Evolutionary conservation across 1,139 yeast genomes (phyloP).

Genomic region (Protomyces gravidus): DNA sequence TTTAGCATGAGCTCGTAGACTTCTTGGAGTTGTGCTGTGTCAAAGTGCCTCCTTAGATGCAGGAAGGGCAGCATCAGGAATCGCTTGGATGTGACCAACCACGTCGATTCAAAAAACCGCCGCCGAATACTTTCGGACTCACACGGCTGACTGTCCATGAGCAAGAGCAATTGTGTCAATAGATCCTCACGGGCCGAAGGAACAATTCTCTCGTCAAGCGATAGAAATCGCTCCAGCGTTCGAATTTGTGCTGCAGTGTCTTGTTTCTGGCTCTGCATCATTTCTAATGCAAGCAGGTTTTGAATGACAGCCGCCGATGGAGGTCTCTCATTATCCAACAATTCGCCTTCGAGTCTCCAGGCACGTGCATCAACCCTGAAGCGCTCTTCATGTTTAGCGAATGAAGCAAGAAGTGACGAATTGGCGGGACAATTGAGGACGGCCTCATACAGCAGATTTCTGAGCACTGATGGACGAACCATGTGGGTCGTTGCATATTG

Average conservation of each 20-base stretch:
- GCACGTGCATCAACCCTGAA: not conserved
- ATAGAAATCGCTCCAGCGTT: not conserved
- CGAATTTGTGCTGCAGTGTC: not conserved
- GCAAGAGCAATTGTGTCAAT: not conserved
- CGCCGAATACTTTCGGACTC: not conserved
- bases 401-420: not conserved
- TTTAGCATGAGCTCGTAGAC: not conserved
- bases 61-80: not conserved
- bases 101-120: not conserved
- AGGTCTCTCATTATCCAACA: not conserved
- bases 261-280: not conserved
- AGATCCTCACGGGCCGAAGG: not conserved
- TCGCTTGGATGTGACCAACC: not conserved
- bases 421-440: not conserved
- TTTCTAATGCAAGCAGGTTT: not conserved
- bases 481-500: not conserved
- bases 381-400: not conserved
- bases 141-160: not conserved
- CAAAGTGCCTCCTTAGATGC: not conserved
- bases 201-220: not conserved
- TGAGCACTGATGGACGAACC: not conserved
- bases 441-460: not conserved
- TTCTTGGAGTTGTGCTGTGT: not conserved
- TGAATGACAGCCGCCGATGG: not conserved
- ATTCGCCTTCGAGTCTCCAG: not conserved